Conservation (phyloP, 768 basidiomycete genomes). For the Hypholoma sublateritium region DNA sequence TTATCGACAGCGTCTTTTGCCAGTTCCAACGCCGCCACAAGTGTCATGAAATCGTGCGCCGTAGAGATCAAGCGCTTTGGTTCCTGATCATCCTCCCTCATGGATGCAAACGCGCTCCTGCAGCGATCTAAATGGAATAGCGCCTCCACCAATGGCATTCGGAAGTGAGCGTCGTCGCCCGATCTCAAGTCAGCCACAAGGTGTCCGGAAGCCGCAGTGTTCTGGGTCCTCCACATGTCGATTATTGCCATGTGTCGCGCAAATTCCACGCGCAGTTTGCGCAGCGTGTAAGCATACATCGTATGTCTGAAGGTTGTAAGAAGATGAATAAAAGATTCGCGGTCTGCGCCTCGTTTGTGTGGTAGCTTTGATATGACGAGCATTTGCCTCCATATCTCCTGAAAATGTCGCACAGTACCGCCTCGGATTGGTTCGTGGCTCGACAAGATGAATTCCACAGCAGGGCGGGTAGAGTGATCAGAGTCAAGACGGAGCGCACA, state of each 20-base stretch:
- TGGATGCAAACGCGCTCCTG: not conserved
- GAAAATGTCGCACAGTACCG: not conserved
- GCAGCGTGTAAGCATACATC: not conserved
- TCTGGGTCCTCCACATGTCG: not conserved
- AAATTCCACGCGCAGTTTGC: not conserved
- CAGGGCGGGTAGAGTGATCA: not conserved
- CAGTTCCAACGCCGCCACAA: not conserved
- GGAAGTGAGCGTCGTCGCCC: not conserved
- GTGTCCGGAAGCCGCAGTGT: not conserved
- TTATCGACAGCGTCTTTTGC: not conserved
- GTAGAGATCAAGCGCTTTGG: not conserved
- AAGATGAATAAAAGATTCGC: not conserved
- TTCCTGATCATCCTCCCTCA: not conserved
- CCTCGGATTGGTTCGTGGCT: not conserved
- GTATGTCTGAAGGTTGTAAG: not conserved
- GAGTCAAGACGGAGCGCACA: conserved; percentile 1
- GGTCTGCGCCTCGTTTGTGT: not conserved
- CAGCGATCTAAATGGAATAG: not conserved
- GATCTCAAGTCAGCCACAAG: not conserved
- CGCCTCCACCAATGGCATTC: not conserved
- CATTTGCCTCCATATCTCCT: conserved; percentile 1
- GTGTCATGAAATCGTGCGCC: not conserved
- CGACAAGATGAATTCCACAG: conserved; percentile 3
- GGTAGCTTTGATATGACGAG: not conserved
- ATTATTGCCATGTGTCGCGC: not conserved